Conservation (phyloP, 176 grass and related monocot species). For the Lolium multiflorum region DNA sequence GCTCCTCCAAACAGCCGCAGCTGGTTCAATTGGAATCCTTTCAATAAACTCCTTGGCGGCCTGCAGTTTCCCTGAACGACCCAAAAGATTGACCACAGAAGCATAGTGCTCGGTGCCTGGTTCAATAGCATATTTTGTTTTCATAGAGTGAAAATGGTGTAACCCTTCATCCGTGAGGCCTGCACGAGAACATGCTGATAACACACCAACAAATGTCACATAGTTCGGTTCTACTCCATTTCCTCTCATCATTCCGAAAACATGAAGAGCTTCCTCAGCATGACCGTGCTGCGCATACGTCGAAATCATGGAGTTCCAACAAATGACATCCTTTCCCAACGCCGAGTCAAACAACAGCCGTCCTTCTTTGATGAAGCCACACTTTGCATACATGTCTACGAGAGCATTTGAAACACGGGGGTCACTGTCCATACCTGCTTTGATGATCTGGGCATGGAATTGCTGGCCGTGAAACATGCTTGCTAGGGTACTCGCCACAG, state of each 20-base stretch:
- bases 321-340: slow-evolving; percentile 59
- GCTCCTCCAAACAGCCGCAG: slow-evolving; percentile 69
- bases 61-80: slow-evolving; percentile 69
- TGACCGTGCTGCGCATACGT: slow-evolving; percentile 72
- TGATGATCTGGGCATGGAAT: slow-evolving; percentile 71
- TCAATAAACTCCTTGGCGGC: slow-evolving; percentile 69
- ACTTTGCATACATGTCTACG: slow-evolving; percentile 90
- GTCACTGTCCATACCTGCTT: slow-evolving; percentile 58
- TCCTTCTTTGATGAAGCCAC: slow-evolving; percentile 74
- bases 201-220: slow-evolving; percentile 74
- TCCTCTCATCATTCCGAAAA: slow-evolving; percentile 67
- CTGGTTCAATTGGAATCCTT: slow-evolving; percentile 73
- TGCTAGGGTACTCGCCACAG: slow-evolving; percentile 71
- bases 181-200: slow-evolving; percentile 82
- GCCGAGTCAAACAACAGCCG: slow-evolving; percentile 70
- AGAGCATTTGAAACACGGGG: slow-evolving; percentile 81
- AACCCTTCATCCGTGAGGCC: slow-evolving; percentile 73
- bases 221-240: slow-evolving; percentile 70
- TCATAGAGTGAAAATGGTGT: slow-evolving; percentile 68
- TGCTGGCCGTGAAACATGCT: slow-evolving; percentile 75
- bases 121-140: slow-evolving; percentile 58
- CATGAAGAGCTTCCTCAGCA: slow-evolving; percentile 65
- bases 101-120: slow-evolving; percentile 80
- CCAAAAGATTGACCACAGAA: slow-evolving; percentile 74
- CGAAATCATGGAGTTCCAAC: slow-evolving; percentile 93